Evolutionary conservation across 192 early-diverging fungal genomes (phyloP).

Genomic region (Coemansia sp.): DNA sequence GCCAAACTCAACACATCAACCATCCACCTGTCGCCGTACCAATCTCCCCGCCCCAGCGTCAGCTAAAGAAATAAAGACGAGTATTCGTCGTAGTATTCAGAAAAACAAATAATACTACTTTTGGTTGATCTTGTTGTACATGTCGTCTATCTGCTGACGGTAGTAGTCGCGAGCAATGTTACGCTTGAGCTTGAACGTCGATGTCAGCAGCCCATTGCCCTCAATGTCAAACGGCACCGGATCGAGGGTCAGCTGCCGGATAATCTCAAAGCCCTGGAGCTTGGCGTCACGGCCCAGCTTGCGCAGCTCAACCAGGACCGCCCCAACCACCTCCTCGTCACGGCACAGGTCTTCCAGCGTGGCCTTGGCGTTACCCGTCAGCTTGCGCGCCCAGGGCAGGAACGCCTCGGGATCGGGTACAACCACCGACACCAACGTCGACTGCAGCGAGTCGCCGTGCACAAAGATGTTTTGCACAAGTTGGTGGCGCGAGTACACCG

Average conservation of each 20-base stretch:
- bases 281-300: constrained; percentile 58
- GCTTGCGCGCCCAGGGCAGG: constrained; percentile 56
- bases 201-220: constrained; percentile 72
- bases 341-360: constrained; percentile 50
- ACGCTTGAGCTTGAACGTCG: constrained; percentile 89
- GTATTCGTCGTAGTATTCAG: too few species aligned
- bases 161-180: constrained; percentile 62
- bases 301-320: constrained; percentile 56
- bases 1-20: constrained; percentile 22
- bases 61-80: not conserved
- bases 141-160: constrained; percentile 50
- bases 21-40: constrained; percentile 35
- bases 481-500: constrained; percentile 61
- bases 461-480: constrained; percentile 86
- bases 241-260: constrained; percentile 61
- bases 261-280: constrained; percentile 84
- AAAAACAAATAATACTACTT: not conserved
- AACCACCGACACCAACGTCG: constrained; percentile 75
- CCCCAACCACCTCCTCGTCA: constrained; percentile 48
- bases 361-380: constrained; percentile 4
- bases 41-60: constrained; percentile 15
- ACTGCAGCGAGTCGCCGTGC: constrained; percentile 85
- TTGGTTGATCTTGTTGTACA: constrained; percentile 47
- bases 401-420: constrained; percentile 73
- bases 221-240: constrained; percentile 69